Evolutionary conservation across 371 early-diverging fungal genomes (phyloP), one percentile per base, ranked within the genome.

Genomic region (Coemansia sp.): DNA sequence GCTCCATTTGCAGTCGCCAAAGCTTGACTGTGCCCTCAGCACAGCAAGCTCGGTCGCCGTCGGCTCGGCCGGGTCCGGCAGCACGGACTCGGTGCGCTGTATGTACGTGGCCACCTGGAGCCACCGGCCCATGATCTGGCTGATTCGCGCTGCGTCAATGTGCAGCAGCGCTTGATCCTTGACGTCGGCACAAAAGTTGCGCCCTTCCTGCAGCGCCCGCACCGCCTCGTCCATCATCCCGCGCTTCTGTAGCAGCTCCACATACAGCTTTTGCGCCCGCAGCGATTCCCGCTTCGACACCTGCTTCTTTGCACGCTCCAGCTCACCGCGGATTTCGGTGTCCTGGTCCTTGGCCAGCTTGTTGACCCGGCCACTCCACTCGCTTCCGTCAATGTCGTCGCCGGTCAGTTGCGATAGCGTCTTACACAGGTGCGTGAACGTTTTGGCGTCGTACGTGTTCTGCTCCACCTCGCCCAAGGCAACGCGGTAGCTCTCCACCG

Each of bases 391-490:
- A 11, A 20, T 36, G 0, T 36, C 55, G n/a, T 38, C 38, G n/a
- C 53, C 30, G 1, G 33, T 35, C 20, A 70, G 43, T 61, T 69
- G 64, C 56, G 20, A 56, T 12, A 74, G 58, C 0, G 43, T 40
- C 52, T 58, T 53, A 45, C 54, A 16, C 35, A 83, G 55, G 9
- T 63, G 47, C 10, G 12, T 16, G 76, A 84, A 81, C 48, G 66
- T 58, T 11, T 14, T 47, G 1, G 69, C 52, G 66, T 83, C 77
- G 41, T 61, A 54, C 5, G 82, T 80, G 3, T 39, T 47, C 16
- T 40, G 34, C 51, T 69, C 67, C 2, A 84, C 31, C 51, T 84
- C 84, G 5, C 50, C 59, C 50, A 83, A 40, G 0, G 86, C 86
- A n/a, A 79, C 16, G 3, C 35, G 43, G 58, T 74, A 78, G 34